Percentiles rank a stretch among this genome's conserved stretches.
Evolutionary conservation across 2,329 filamentous ascomycete genomes (phyloP).

Genomic region (Hyphodiscus sp.): DNA sequence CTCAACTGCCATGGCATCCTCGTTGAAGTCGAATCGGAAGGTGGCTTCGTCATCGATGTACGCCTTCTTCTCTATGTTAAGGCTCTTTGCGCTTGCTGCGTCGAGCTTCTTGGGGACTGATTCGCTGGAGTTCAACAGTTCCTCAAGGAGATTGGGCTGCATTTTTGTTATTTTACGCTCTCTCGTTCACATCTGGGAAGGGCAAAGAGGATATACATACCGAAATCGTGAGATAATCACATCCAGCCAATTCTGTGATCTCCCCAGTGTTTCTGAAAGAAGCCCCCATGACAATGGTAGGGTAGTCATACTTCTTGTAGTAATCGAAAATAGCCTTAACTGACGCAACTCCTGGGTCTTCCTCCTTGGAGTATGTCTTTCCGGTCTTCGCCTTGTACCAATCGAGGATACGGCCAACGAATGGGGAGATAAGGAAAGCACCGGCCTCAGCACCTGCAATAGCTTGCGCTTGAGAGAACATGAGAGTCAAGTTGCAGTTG

Average conservation of each 20-base stretch:
- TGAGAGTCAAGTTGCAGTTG: slow-evolving; percentile 98
- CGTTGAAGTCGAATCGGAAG: slow-evolving; percentile 99
- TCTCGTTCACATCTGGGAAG: not conserved
- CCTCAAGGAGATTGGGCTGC: slow-evolving; percentile 86
- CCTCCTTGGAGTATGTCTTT: slow-evolving; percentile 83
- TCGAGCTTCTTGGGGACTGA: slow-evolving; percentile 90
- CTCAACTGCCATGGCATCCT: slow-evolving; percentile 98
- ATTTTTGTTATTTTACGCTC: not conserved
- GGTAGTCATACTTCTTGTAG: slow-evolving; percentile 99
- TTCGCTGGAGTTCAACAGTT: slow-evolving; percentile 78
- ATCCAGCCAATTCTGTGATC: slow-evolving; percentile 96
- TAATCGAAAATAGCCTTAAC: slow-evolving; percentile 98
- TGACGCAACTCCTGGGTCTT: slow-evolving; percentile 93
- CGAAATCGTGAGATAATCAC: slow-evolving; percentile 97
- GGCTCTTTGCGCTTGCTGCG: slow-evolving; percentile 53
- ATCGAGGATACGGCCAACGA: slow-evolving; percentile 98
- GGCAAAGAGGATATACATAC: slow-evolving; percentile 43
- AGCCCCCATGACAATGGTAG: slow-evolving; percentile 99
- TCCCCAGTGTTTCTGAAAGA: slow-evolving; percentile 95
- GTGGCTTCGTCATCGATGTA: slow-evolving; percentile 84
- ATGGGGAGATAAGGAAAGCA: slow-evolving; percentile 97
- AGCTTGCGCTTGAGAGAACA: slow-evolving; percentile 94
- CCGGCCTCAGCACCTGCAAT: slow-evolving; percentile 92
- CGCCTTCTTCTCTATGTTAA: slow-evolving; percentile 78
- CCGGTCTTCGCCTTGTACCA: slow-evolving; percentile 97